Evolutionary conservation across 306 rosid species (phyloP), one percentile per base, ranked within the genome.

Genomic region (Begonia peltatifolia): DNA sequence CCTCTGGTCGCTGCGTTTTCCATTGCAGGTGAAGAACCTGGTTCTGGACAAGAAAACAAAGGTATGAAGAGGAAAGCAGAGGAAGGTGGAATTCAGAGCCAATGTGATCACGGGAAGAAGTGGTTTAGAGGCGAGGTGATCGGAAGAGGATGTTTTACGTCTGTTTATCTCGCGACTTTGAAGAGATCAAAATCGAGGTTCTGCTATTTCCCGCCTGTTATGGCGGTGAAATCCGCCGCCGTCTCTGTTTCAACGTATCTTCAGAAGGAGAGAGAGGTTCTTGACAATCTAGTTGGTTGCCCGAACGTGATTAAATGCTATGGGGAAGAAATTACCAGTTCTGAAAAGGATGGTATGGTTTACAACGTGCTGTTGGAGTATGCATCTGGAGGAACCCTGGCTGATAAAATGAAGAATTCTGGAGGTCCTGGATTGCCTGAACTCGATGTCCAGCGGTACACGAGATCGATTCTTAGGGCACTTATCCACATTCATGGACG

Each of bases 141-240:
- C n/a, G 71, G 75, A 4, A 52, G 56, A 64, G 75, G 71, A 56
- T 47, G 60, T 11, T 70, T 52, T 14, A 71, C 56, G 3, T 70
- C 64, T 3, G 75, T 70, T 10, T 70, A 55, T 54, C 51, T 70
- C n/a, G 75, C 75, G 8, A 55, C 56, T 56, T 51, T 46, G 14
- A 64, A 60, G 43, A 62, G 38, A 41, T 43, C 42, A 6, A 22
- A 41, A 14, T 25, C 58, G 11, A 12, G 41, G 10, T 50, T 43
- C 47, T 12, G n/a, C 15, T 46, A 25, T 69, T 53, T 25, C 22
- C 74, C 65, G 9, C 18, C 61, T 1, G 14, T 55, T 4, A 69
- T 69, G 62, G 65, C 74, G 0, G 65, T 69, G 11, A 69, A 69
- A 14, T 63, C 69, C 12, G 65, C 69, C 0, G 61, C 58, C 41